phyloP scores from a whole-genome alignment of 2,329 filamentous ascomycete genomes.

The Colletotrichum agaves region DNA sequence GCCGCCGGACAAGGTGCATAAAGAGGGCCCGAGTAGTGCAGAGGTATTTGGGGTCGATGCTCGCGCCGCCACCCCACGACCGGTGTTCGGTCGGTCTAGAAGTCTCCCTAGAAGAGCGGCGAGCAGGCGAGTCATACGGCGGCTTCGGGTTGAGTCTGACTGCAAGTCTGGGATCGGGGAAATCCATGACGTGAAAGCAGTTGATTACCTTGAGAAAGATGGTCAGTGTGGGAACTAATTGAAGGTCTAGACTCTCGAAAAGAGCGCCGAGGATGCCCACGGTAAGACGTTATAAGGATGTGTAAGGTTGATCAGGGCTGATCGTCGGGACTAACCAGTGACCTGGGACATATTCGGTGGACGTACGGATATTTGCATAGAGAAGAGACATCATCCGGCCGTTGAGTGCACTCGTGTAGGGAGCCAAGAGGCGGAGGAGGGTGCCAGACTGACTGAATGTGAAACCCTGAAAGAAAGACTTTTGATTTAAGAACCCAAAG shows the following conservation, averaged over 20 bases:
- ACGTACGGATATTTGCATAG: conserved; percentile 1
- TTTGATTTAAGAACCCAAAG: neutral
- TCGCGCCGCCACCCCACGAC: conserved; percentile 19
- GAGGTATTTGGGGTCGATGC: conserved; percentile 9
- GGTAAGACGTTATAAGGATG: conserved; percentile 13
- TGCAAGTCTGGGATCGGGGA: neutral
- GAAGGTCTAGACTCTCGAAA: conserved; percentile 19
- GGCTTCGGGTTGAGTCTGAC: neutral
- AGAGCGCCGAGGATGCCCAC: conserved; percentile 5
- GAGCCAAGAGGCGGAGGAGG: conserved; percentile 2
- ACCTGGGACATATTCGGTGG: neutral
- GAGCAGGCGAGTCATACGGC: neutral
- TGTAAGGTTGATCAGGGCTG: conserved; percentile 2
- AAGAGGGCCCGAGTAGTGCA: conserved; percentile 11
- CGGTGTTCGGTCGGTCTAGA: conserved; percentile 16
- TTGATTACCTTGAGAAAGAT: conserved; percentile 26
- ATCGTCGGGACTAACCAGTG: conserved; percentile 8
- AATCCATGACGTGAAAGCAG: conserved; percentile 22
- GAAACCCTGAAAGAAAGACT: neutral
- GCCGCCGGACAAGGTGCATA: neutral
- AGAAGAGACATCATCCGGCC: neutral
- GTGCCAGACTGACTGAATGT: neutral
- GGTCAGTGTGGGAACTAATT: conserved; percentile 29
- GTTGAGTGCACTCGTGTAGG: conserved; percentile 2
- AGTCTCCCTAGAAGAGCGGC: neutral